These are phyloP conservation scores for Rhizomucor miehei DNA, from an alignment of 371 early-diverging fungal genomes.

Conservation along the genomic window DNA sequence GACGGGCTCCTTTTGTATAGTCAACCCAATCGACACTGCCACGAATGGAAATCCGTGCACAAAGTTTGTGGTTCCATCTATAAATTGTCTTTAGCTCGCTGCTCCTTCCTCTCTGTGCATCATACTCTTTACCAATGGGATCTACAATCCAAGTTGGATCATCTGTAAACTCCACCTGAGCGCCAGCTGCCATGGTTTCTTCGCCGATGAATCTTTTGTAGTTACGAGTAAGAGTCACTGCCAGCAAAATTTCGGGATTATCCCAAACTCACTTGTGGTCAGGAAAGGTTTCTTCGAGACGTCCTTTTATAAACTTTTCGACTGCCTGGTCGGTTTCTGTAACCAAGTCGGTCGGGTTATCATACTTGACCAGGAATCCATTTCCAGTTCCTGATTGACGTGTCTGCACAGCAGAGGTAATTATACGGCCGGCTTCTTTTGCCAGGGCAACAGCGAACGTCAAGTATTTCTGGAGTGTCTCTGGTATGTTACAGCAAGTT, in stretches of 20 bases:
- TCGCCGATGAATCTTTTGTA: conserved; percentile 85
- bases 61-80: conserved; percentile 91
- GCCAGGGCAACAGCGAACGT: conserved; percentile 59
- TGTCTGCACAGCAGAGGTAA: conserved; percentile 54
- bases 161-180: conserved; percentile 60
- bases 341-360: conserved; percentile 80
- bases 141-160: conserved; percentile 92
- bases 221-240: conserved; percentile 5
- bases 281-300: conserved; percentile 59
- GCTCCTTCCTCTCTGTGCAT: too few relatives aligned
- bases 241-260: not conserved
- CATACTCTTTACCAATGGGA: conserved; percentile 65
- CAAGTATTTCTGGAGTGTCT: conserved; percentile 41
- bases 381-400: conserved; percentile 50
- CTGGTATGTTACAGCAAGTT: too few relatives aligned
- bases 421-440: conserved; percentile 59
- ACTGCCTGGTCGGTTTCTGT: conserved; percentile 83
- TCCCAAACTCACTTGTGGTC: conserved; percentile 54
- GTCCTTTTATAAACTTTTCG: conserved; percentile 65
- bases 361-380: conserved; percentile 45
- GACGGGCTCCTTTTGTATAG: conserved; percentile 68
- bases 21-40: conserved; percentile 82
- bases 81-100: not conserved
- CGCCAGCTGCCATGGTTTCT: conserved; percentile 70
- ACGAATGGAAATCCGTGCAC: conserved; percentile 88